Evolutionary conservation across 768 basidiomycete species (phyloP), one percentile per base, ranked within the genome.

Genomic region (Russula olivacea): DNA sequence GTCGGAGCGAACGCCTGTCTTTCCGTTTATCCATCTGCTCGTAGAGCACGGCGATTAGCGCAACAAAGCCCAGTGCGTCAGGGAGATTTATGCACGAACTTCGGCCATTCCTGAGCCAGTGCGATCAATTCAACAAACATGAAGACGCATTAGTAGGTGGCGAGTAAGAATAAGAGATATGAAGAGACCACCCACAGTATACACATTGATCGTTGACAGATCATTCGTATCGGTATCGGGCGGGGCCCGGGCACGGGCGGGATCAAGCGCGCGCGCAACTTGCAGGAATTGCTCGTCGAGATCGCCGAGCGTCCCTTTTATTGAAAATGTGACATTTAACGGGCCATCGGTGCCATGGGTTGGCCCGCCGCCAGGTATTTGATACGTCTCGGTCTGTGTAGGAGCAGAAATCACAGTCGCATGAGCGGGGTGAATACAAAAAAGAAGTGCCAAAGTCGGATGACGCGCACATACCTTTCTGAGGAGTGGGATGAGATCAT

Each of bases 1-100:
- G 68, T 87, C 85, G 0, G 84, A 85, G 23, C 86, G 80, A 49
- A 66, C 75, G 28, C 86, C 86, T 2, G 78, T 82, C 19, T 72
- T 70, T 2, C 68, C 71, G 61, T 82, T 75, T 19, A 88, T 75
- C 68, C 82, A 88, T 68, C 86, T 89, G 45, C 10, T 47, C 52
- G 65, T n/a, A 23, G 12, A 36, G 14, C 7, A 52, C 8, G 7
- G 10, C 45, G n/a, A 28, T 55, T 28, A 55, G 21, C 34, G 38
- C 43, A n/a, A 21, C 7, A 28, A 19, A 8, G 5, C 51, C 2
- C 25, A 15, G 9, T 25, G 25, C 19, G 14, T 34, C 1, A 15
- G 9, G 17, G 34, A 0, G 17, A 41, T 14, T 9, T n/a, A 15
- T 49, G 43, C 3, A 66, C 76, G 65, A 61, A 84, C 84, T 79